These are phyloP conservation scores for Taphrina sp. DNA, from an alignment of 1,139 yeast species.

Conservation along the genomic window DNA sequence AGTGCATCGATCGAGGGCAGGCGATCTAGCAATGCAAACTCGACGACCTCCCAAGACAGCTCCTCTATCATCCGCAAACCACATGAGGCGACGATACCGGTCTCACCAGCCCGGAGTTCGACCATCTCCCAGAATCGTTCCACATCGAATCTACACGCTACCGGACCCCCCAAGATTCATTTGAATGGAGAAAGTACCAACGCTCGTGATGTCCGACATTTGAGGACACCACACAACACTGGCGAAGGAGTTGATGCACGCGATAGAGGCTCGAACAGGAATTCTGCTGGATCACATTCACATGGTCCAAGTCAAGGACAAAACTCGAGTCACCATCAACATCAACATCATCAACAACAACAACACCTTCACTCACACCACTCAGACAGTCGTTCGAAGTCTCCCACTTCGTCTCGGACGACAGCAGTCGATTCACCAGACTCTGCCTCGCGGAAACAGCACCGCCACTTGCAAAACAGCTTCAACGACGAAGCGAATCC, in stretches of 20 bases:
- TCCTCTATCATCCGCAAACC: slow-evolving; percentile 9
- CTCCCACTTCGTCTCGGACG: not conserved
- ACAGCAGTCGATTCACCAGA: too few species aligned
- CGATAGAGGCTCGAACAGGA: too few species aligned
- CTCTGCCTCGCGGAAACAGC: too few species aligned
- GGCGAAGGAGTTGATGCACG: too few species aligned
- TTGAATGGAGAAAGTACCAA: not conserved
- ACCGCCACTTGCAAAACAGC: not conserved
- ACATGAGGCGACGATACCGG: slow-evolving; percentile 15
- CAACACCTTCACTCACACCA: too few species aligned
- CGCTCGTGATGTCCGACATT: not conserved
- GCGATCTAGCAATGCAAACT: not conserved
- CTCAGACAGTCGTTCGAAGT: too few species aligned
- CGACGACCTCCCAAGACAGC: slow-evolving; percentile 13
- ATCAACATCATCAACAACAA: not conserved
- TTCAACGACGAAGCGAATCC: slow-evolving; percentile 2
- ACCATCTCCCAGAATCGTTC: not conserved
- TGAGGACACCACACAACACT: not conserved
- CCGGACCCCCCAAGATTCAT: not conserved
- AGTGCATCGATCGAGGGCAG: not conserved
- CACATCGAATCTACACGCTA: not conserved
- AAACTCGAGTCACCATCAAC: not conserved
- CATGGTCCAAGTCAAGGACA: not conserved
- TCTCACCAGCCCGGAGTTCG: slow-evolving; percentile 14
- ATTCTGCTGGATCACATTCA: not conserved